Evolutionary conservation across 768 basidiomycete genomes (phyloP).

Genomic region (Suillus spraguei): DNA sequence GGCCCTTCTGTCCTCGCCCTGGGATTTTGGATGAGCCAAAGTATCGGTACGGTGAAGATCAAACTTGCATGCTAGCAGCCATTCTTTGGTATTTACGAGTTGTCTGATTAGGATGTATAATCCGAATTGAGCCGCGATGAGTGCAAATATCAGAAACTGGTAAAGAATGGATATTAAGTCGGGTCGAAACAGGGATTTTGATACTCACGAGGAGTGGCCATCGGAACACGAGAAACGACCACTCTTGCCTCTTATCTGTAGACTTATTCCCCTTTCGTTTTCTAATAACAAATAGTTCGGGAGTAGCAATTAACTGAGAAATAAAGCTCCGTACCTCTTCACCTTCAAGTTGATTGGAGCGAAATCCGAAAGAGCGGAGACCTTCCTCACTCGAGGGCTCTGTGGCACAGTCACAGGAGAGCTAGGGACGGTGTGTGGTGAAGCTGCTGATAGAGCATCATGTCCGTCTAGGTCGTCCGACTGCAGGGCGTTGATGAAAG

Average conservation of each 20-base stretch:
- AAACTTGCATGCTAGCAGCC: conserved; percentile 78
- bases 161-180: conserved; percentile 8
- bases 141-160: conserved; percentile 80
- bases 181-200: neutral
- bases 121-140: conserved; percentile 85
- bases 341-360: conserved; percentile 89
- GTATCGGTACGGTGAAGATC: conserved; percentile 1
- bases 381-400: conserved; percentile 67
- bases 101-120: conserved; percentile 88
- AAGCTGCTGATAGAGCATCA: conserved; percentile 23
- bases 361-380: conserved; percentile 84
- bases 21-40: conserved; percentile 5
- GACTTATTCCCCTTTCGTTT: conserved; percentile 38
- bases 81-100: conserved; percentile 93
- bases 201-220: conserved; percentile 82
- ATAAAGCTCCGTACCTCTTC: conserved; percentile 51
- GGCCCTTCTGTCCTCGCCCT: conserved; percentile 89
- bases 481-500: conserved; percentile 76
- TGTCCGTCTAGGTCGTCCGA: conserved; percentile 50
- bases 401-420: conserved; percentile 23
- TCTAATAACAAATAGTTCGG: conserved; percentile 24
- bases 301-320: neutral
- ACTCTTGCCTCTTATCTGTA: conserved; percentile 60
- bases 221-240: conserved; percentile 74
- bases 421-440: conserved; percentile 25